These are phyloP conservation scores for Protomyces inouyei DNA, from an alignment of 1,139 yeast genomes.

Conservation along the genomic window DNA sequence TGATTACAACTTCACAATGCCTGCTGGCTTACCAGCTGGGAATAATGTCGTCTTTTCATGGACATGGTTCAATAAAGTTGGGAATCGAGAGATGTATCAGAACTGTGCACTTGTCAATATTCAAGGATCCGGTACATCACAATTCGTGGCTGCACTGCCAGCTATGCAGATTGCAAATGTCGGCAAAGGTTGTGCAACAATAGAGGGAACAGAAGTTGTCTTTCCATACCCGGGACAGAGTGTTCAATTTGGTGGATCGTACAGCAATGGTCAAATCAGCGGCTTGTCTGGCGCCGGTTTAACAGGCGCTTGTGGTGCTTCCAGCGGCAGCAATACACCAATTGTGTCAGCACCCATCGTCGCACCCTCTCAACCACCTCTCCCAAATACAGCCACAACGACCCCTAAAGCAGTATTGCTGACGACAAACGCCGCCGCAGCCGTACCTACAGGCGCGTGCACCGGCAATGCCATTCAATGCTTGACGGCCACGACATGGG, in stretches of 20 bases:
- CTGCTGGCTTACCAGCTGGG: constrained; percentile 35
- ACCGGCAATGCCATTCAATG: constrained; percentile 9
- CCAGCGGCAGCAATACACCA: not conserved
- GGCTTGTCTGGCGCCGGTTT: constrained; percentile 15
- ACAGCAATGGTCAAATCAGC: constrained; percentile 6
- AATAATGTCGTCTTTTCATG: constrained; percentile 35
- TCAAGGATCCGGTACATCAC: constrained; percentile 26
- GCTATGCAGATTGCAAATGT: constrained; percentile 20
- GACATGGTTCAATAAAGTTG: constrained; percentile 36
- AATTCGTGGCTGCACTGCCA: constrained; percentile 30
- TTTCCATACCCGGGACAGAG: constrained; percentile 9
- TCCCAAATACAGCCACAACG: not conserved
- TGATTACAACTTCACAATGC: constrained; percentile 34
- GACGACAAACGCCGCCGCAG: not conserved
- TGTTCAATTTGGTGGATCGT: constrained; percentile 18
- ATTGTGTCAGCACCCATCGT: not conserved
- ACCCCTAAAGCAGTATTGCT: not conserved
- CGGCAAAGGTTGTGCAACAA: constrained; percentile 13
- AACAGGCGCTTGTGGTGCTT: constrained; percentile 14
- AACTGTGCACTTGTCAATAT: constrained; percentile 38
- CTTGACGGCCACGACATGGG: constrained; percentile 14
- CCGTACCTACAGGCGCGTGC: not conserved
- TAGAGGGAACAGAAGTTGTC: constrained; percentile 19
- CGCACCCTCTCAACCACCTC: not conserved
- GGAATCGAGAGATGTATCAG: constrained; percentile 36